phyloP scores from a whole-genome alignment of 1,139 yeast species.

The Lodderomyces jiufengensis region DNA sequence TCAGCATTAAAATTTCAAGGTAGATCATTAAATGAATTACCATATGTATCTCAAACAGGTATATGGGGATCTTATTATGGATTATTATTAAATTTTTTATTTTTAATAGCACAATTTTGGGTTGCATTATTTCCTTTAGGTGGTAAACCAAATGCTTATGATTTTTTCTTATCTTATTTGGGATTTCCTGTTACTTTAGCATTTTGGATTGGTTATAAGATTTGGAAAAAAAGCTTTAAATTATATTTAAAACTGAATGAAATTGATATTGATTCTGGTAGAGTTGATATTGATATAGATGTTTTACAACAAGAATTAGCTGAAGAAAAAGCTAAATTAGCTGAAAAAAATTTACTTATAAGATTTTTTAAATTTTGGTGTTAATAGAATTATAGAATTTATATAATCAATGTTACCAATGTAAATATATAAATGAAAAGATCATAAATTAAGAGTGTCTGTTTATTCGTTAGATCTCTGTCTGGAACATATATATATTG shows the following conservation, averaged over 20 bases:
- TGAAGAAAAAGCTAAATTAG: conserved; percentile 36
- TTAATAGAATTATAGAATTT: conserved; percentile 12
- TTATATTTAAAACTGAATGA: conserved; percentile 31
- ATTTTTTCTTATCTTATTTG: conserved; percentile 36
- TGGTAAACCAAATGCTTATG: conserved; percentile 27
- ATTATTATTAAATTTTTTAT: conserved; percentile 24
- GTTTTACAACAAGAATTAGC: conserved; percentile 38
- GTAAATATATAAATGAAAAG: no score
- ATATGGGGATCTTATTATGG: conserved; percentile 31
- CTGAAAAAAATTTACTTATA: conserved; percentile 27
- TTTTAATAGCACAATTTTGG: conserved; percentile 42
- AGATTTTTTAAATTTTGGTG: conserved; percentile 33
- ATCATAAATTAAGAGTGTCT: no score
- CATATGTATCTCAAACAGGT: conserved; percentile 33
- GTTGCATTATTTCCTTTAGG: conserved; percentile 41
- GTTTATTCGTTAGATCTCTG: no score
- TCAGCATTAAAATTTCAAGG: conserved; percentile 26
- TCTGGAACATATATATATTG: no score
- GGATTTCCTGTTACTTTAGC: conserved; percentile 33
- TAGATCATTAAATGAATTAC: conserved; percentile 28
- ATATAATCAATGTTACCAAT: no score
- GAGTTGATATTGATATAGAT: conserved; percentile 41
- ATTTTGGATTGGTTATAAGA: conserved; percentile 38
- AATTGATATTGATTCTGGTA: conserved; percentile 40
- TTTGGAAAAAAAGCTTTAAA: conserved; percentile 34